Conservation (phyloP, 2,329 filamentous ascomycete genomes). For the Arthrocladium fulminans region DNA sequence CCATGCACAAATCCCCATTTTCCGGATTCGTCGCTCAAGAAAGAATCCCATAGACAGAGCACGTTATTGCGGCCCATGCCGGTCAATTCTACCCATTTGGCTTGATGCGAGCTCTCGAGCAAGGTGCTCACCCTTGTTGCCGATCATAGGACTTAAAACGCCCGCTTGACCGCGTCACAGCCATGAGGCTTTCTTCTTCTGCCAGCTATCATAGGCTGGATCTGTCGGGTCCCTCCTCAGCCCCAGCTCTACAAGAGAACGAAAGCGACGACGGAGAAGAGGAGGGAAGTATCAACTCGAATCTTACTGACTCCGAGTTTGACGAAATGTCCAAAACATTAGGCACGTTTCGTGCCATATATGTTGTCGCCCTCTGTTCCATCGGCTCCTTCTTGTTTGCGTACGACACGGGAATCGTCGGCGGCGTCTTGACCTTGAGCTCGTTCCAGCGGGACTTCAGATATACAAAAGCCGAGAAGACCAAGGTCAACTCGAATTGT, state of each 20-base stretch:
- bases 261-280: constrained; percentile 6
- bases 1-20: background rate
- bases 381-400: constrained; percentile 35
- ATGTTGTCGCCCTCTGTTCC: constrained; percentile 30
- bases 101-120: background rate
- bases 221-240: constrained; percentile 12
- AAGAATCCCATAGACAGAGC: background rate
- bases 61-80: background rate
- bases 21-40: constrained; percentile 3
- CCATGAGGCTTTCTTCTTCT: constrained; percentile 11
- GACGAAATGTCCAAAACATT: constrained; percentile 27
- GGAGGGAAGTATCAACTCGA: background rate
- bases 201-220: constrained; percentile 12
- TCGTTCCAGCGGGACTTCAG: constrained; percentile 38
- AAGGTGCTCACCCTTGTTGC: background rate
- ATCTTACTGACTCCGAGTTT: constrained; percentile 11
- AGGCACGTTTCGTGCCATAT: constrained; percentile 29
- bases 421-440: constrained; percentile 38
- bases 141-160: background rate
- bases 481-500: constrained; percentile 38
- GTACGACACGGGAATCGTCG: constrained; percentile 38
- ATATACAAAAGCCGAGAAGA: constrained; percentile 33
- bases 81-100: background rate
- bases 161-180: background rate
- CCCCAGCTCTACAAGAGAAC: background rate